Percentiles rank a stretch among this genome's conserved stretches.
These are phyloP conservation scores for Candida jianshihensis DNA, from an alignment of 805 yeast species.

Conservation along the genomic window DNA sequence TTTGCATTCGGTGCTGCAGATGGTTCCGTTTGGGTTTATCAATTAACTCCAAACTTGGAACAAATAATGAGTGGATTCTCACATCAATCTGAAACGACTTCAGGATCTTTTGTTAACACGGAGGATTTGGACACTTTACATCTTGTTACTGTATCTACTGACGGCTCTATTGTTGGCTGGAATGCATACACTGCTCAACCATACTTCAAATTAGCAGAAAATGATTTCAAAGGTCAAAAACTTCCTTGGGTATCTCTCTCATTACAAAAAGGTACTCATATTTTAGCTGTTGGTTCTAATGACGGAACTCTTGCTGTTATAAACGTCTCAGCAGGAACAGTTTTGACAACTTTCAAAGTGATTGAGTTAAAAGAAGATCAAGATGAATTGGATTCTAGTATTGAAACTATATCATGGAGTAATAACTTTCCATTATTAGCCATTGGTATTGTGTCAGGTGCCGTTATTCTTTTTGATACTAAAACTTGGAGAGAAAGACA, in stretches of 20 bases:
- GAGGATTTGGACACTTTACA: constrained; percentile 52
- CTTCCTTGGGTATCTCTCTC: constrained; percentile 87
- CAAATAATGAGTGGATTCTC: constrained; percentile 74
- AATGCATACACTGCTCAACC: constrained; percentile 73
- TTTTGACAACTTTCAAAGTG: constrained; percentile 60
- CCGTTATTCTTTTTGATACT: constrained; percentile 73
- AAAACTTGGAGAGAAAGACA: constrained; percentile 83
- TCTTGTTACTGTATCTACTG: constrained; percentile 74
- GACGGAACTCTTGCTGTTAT: constrained; percentile 83
- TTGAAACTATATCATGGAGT: constrained; percentile 83
- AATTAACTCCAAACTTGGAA: constrained; percentile 53
- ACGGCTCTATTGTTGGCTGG: constrained; percentile 85
- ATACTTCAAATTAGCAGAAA: constrained; percentile 57
- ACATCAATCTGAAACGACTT: constrained; percentile 75
- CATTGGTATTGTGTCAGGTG: constrained; percentile 85
- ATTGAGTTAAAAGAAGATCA: constrained; percentile 49
- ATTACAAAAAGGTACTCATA: constrained; percentile 37
- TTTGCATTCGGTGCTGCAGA: constrained; percentile 91
- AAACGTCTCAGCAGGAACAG: constrained; percentile 66
- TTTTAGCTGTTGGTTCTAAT: constrained; percentile 76
- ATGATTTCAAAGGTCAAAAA: constrained; percentile 62
- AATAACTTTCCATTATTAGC: constrained; percentile 61
- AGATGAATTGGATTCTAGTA: constrained; percentile 58
- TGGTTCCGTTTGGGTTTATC: constrained; percentile 93
- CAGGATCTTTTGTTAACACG: constrained; percentile 64